Evolutionary conservation across 805 yeast species (phyloP).

Genomic region (Starmerella etchellsii): DNA sequence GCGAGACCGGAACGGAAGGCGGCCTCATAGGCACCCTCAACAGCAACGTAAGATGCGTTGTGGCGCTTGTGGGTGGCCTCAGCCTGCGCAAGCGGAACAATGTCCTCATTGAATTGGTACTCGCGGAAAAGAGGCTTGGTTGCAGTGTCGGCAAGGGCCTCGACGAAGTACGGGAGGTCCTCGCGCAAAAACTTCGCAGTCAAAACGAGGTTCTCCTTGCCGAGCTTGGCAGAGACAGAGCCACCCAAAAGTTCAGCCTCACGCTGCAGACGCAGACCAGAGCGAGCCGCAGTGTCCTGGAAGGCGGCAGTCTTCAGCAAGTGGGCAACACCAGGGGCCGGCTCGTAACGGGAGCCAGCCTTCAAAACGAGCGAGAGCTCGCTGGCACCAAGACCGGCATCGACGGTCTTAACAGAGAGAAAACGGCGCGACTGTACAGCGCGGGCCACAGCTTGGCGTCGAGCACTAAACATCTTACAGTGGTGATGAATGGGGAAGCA

Average conservation of each 20-base stretch:
- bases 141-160: constrained; percentile 60
- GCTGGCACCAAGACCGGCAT: constrained; percentile 55
- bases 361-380: constrained; percentile 59
- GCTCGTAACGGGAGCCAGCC: constrained; percentile 68
- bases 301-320: constrained; percentile 71
- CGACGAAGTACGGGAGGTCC: constrained; percentile 84
- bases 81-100: constrained; percentile 60
- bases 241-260: constrained; percentile 93
- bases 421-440: constrained; percentile 10
- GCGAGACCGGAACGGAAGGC: constrained; percentile 85
- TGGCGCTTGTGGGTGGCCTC: constrained; percentile 38
- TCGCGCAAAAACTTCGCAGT: constrained; percentile 72
- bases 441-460: constrained; percentile 11
- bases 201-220: constrained; percentile 75
- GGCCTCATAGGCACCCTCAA: constrained; percentile 65
- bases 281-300: constrained; percentile 60
- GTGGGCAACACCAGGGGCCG: constrained; percentile 72
- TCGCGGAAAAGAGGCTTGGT: constrained; percentile 61
- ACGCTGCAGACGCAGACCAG: constrained; percentile 85
- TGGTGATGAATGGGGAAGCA: neutral
- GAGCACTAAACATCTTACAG: constrained; percentile 8
- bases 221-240: constrained; percentile 48
- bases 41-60: constrained; percentile 45
- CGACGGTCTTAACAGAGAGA: constrained; percentile 23
- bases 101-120: constrained; percentile 73